phyloP scores from a whole-genome alignment of 164 flowering plant genomes.

The Dillenia suffruticosa region DNA sequence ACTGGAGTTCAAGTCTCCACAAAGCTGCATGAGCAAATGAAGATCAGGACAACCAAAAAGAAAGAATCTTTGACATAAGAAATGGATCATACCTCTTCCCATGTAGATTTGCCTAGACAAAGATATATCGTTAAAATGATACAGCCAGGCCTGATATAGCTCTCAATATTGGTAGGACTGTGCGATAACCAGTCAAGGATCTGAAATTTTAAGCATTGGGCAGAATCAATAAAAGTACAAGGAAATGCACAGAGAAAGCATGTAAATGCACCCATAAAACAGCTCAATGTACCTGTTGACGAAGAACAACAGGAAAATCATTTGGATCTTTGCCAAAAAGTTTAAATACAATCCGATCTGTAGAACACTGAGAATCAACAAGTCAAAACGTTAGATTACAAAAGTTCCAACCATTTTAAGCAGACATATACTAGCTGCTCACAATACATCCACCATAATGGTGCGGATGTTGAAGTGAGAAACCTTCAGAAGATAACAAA shows the following conservation, averaged over 20 bases:
- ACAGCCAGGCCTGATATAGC: conserved; percentile 90
- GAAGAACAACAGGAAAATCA: conserved; percentile 53
- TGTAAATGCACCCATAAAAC: too few species aligned
- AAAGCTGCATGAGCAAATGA: conserved; percentile 34
- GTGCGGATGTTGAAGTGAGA: neutral
- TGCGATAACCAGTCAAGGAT: conserved; percentile 76
- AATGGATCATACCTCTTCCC: conserved; percentile 62
- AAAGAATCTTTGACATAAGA: neutral
- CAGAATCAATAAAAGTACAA: conserved; percentile 2
- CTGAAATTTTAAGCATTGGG: conserved; percentile 27
- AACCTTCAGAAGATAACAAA: neutral
- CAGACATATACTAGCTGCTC: neutral
- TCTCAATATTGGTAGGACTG: conserved; percentile 86
- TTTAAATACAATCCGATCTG: conserved; percentile 83
- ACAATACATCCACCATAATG: too few species aligned
- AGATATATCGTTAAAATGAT: conserved; percentile 65
- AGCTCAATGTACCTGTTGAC: conserved; percentile 47
- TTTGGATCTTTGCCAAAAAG: conserved; percentile 83
- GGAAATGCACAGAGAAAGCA: neutral
- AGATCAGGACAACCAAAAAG: neutral
- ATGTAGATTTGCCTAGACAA: conserved; percentile 38
- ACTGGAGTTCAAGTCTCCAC: conserved; percentile 42
- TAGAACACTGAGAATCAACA: conserved; percentile 48
- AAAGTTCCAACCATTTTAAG: neutral
- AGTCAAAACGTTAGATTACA: neutral